Conservation (phyloP, 2,329 filamentous ascomycete species). For the Xylariaceae sp. region DNA sequence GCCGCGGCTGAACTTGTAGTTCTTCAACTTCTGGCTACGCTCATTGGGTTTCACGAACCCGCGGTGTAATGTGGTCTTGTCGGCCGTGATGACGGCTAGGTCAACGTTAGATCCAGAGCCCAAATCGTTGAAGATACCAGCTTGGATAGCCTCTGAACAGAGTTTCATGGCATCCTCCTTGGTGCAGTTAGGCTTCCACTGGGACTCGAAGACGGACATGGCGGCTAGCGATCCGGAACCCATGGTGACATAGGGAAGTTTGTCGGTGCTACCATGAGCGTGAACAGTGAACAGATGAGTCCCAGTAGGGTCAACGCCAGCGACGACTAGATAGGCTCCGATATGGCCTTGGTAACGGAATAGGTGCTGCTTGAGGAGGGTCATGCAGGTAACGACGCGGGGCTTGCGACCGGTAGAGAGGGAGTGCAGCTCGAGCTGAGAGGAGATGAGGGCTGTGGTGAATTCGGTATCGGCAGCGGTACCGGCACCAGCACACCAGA, state of each 20-base stretch:
- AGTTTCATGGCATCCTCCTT: slow-evolving; percentile 74
- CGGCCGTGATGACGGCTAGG: slow-evolving; percentile 90
- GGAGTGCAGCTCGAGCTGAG: slow-evolving; percentile 95
- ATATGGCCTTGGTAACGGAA: slow-evolving; percentile 99
- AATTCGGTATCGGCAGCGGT: slow-evolving; percentile 99
- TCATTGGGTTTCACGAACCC: slow-evolving; percentile 95
- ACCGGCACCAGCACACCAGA: slow-evolving; percentile 98
- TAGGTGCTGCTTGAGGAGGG: slow-evolving; percentile 98
- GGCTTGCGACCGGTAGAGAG: slow-evolving; percentile 96
- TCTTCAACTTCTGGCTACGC: slow-evolving; percentile 87
- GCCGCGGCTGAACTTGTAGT: slow-evolving; percentile 87
- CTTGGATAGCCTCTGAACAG: slow-evolving; percentile 79
- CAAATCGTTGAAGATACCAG: slow-evolving; percentile 98
- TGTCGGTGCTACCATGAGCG: slow-evolving; percentile 97
- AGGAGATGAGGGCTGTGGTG: slow-evolving; percentile 97
- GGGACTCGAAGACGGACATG: slow-evolving; percentile 97
- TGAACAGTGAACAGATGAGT: slow-evolving; percentile 97
- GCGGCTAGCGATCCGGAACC: slow-evolving; percentile 93
- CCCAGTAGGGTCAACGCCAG: slow-evolving; percentile 94
- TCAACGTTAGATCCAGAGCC: slow-evolving; percentile 98
- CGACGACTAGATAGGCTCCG: slow-evolving; percentile 96
- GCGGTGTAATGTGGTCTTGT: slow-evolving; percentile 92
- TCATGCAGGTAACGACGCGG: slow-evolving; percentile 99
- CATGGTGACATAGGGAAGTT: slow-evolving; percentile 99
- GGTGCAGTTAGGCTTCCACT: slow-evolving; percentile 83